Evolutionary conservation across 208 protist species (phyloP).

Genomic region (Acanthamoeba lenticulata): DNA sequence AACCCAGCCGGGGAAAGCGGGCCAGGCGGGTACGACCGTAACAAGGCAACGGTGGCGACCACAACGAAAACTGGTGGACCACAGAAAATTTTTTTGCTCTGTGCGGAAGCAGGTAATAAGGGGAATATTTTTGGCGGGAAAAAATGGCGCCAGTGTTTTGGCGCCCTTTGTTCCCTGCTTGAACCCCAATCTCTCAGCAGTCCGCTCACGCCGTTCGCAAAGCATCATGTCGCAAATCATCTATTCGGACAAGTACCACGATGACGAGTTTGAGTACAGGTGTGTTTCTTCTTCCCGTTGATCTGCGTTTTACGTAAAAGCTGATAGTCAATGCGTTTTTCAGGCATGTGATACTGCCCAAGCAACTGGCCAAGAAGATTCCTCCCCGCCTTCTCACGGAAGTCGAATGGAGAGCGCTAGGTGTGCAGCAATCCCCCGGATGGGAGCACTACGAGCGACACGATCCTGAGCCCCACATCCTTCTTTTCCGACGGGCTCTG

Average conservation of each 20-base stretch:
- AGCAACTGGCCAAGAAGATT: slow-evolving; percentile 93
- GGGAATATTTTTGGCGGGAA: no score
- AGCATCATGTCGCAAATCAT: slow-evolving; percentile 83
- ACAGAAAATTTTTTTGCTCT: no score
- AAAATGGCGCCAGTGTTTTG: no score
- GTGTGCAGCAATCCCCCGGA: slow-evolving; percentile 97
- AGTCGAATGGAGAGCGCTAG: slow-evolving; percentile 96
- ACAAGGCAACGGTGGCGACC: no score
- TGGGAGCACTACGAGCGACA: slow-evolving; percentile 98
- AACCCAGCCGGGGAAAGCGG: no score
- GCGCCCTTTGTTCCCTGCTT: no score
- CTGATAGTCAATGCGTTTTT: neutral
- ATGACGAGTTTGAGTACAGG: slow-evolving; percentile 95
- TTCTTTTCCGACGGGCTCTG: slow-evolving; percentile 94
- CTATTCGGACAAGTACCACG: slow-evolving; percentile 97
- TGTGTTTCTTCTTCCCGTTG: slow-evolving; percentile 67
- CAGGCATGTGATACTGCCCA: slow-evolving; percentile 98
- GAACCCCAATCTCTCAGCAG: no score
- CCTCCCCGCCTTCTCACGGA: slow-evolving; percentile 94
- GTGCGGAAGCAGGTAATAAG: neutral
- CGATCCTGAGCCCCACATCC: slow-evolving; percentile 96
- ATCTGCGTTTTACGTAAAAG: no score
- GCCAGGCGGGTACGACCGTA: no score
- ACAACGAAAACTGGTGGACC: no score
- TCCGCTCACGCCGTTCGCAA: no score